Evolutionary conservation across 2,329 filamentous ascomycete genomes (phyloP), one percentile per base, ranked within the genome.

Genomic region (Penicillium sp.): DNA sequence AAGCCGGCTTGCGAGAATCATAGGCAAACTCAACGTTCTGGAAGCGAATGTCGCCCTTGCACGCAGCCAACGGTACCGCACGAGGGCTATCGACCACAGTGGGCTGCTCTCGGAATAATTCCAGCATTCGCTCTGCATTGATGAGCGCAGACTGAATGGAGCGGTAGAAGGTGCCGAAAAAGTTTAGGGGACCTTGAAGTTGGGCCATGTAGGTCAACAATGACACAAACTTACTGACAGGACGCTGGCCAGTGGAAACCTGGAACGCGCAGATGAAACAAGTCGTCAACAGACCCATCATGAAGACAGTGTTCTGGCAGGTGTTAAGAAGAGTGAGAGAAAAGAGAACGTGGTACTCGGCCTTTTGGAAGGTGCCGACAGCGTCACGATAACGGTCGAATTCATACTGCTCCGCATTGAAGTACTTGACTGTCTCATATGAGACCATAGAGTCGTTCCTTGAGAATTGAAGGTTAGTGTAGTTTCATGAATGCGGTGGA

Each of bases 131-230:
- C 80, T 99, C 95, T 5, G 93, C 93, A 57, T 96, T 97, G 70
- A 99, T 98, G 89, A 99, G 90, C 52, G 93, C 90, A 66, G 93
- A 95, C 75, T 98, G 95, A 6, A 98, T 93, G 60, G 92, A 95
- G 50, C 93, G 86, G 75, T 98, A 99, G 73, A 98, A 98, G 0
- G 92, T 95, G 55, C 93, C 95, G 67, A 95, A 93, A 77, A 91
- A 93, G 73, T 93, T 93, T 58, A 93, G 80, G 1, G 90, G 90
- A 0, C 86, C 86, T 71, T 93, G 90, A 19, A 95, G 80, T 73
- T 95, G 90, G 19, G 86, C 86, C 73, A 93, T 86, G 71, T 93
- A 93, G 4, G 88, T 89, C 63, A 93, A 81, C 58, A 93, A 79
- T 26, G 82, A 79, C 48, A 92, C 87, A 73, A 92, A 93, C 59